Percentiles rank a stretch among this genome's conserved stretches.
These are phyloP conservation scores for Allomyces macrogynus DNA, from an alignment of 192 early-diverging fungal genomes.

Conservation along the genomic window DNA sequence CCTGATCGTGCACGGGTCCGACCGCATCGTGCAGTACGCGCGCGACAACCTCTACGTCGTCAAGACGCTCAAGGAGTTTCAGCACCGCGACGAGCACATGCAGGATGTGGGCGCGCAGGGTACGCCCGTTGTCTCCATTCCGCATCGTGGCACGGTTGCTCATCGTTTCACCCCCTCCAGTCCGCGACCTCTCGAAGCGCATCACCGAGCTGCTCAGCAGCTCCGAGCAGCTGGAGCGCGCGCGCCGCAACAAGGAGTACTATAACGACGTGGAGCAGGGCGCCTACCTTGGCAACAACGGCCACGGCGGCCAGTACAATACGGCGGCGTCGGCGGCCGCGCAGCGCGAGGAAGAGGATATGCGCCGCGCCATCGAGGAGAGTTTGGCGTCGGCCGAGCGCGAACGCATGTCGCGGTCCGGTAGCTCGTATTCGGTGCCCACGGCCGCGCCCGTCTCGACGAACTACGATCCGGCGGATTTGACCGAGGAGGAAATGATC, in stretches of 20 bases:
- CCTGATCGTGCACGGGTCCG: constrained; percentile 64
- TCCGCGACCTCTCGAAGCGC: neutral
- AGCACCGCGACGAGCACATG: constrained; percentile 79
- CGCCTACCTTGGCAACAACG: too few species aligned
- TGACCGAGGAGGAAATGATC: neutral
- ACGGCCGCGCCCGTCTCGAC: neutral
- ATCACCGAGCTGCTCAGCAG: neutral
- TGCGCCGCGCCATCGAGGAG: neutral
- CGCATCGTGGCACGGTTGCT: too few species aligned
- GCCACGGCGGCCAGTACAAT: too few species aligned
- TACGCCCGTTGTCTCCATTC: constrained; percentile 8
- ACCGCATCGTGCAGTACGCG: constrained; percentile 66
- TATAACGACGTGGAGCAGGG: too few species aligned
- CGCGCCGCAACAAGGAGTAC: too few species aligned
- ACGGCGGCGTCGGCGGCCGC: neutral
- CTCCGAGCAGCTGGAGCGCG: too few species aligned
- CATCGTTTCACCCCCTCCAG: neutral
- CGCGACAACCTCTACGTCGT: constrained; percentile 79
- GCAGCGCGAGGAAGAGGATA: constrained; percentile 1
- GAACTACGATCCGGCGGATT: neutral
- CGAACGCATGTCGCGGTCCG: neutral
- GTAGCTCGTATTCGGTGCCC: neutral
- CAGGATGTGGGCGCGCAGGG: constrained; percentile 80
- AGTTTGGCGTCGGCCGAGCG: neutral
- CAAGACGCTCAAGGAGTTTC: constrained; percentile 92